Conservation (phyloP, 768 basidiomycete species). For the Steccherinum ochraceum region DNA sequence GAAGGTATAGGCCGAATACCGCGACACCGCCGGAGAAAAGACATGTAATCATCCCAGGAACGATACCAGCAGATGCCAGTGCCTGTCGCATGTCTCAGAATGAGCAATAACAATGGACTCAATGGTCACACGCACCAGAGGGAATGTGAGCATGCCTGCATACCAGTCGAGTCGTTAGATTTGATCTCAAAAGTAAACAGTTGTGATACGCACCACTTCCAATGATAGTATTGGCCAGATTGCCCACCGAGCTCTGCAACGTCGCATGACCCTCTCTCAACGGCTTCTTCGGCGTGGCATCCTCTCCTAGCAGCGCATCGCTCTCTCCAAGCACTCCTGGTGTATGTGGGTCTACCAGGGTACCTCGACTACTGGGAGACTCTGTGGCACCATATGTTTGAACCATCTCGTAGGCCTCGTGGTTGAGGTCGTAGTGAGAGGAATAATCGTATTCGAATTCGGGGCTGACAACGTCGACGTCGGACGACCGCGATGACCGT, state of each 20-base stretch:
- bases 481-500: background rate
- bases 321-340: constrained; percentile 37
- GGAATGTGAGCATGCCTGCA: constrained; percentile 84
- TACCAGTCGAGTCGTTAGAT: constrained; percentile 1
- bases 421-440: background rate
- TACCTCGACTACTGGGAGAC: constrained; percentile 24
- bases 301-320: constrained; percentile 53
- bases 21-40: constrained; percentile 70
- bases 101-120: background rate
- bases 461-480: background rate
- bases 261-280: constrained; percentile 61
- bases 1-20: constrained; percentile 83
- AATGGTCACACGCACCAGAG: constrained; percentile 49
- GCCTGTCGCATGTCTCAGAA: constrained; percentile 40
- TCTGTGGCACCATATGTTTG: constrained; percentile 59
- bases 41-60: constrained; percentile 89
- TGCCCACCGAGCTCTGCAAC: constrained; percentile 64
- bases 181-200: background rate
- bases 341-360: constrained; percentile 22
- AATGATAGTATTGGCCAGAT: constrained; percentile 86
- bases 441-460: background rate
- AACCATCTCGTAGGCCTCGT: constrained; percentile 51
- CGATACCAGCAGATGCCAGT: constrained; percentile 82
- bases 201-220: constrained; percentile 72
- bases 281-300: constrained; percentile 24